phyloP scores from a whole-genome alignment of 177 flowering plant species.

The Tripterygium wilfordii region DNA sequence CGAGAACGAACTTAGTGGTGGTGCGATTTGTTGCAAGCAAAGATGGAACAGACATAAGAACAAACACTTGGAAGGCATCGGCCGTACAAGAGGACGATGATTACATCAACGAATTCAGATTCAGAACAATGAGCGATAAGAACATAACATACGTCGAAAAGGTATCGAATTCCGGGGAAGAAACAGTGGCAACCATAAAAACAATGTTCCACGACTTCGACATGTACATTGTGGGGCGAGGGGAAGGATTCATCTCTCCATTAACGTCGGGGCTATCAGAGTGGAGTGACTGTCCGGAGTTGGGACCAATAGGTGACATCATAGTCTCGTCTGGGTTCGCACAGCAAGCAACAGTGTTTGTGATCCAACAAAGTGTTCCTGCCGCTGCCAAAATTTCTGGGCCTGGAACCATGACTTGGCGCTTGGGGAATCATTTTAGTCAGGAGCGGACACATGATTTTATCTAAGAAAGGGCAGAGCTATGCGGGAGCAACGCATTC shows the following conservation, averaged over 20 bases:
- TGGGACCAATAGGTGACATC: conserved; percentile 47
- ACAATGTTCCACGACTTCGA: conserved; percentile 20
- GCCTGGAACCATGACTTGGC: too few relatives aligned
- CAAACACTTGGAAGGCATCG: background rate
- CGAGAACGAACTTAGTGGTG: conserved; percentile 24
- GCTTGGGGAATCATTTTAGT: too few relatives aligned
- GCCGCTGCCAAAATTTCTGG: too few relatives aligned
- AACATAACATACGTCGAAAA: conserved; percentile 24
- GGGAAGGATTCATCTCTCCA: conserved; percentile 28
- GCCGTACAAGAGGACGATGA: conserved; percentile 30
- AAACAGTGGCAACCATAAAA: conserved; percentile 28
- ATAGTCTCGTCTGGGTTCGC: conserved; percentile 37
- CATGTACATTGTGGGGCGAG: conserved; percentile 42
- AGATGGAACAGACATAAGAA: conserved; percentile 1
- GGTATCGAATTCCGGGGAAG: conserved; percentile 28
- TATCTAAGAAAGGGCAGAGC: too few relatives aligned
- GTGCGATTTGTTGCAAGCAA: conserved; percentile 36
- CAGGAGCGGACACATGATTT: too few relatives aligned
- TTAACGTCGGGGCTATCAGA: conserved; percentile 37
- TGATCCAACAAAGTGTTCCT: conserved; percentile 18
- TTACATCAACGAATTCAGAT: conserved; percentile 29
- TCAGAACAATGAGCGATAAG: conserved; percentile 12
- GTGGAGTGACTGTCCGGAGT: conserved; percentile 44
- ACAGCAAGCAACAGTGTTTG: conserved; percentile 33
- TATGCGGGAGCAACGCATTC: too few relatives aligned